Evolutionary conservation across 1,284 basidiomycete genomes (phyloP).

Genomic region (Cutaneotrichosporon dermatis): DNA sequence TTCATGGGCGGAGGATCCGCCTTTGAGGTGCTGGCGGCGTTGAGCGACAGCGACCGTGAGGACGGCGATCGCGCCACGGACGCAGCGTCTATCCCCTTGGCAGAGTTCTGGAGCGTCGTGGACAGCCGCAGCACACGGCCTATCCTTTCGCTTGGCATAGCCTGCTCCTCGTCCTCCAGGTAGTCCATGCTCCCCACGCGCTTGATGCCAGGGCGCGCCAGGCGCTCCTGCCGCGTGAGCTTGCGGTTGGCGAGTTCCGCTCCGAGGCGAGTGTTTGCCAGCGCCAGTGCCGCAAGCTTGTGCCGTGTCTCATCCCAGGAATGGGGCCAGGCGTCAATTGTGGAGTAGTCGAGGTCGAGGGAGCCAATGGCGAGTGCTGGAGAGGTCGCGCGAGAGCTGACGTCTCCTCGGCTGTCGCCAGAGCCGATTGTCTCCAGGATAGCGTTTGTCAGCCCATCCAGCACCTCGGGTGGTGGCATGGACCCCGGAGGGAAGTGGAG

Average conservation of each 20-base stretch:
- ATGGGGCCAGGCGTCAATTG: conserved; percentile 30
- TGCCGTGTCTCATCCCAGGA: conserved; percentile 37
- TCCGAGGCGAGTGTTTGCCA: conserved; percentile 35
- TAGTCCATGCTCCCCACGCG: conserved; percentile 7
- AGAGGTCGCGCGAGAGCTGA: background rate
- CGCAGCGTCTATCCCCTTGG: conserved; percentile 1
- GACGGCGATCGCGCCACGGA: background rate
- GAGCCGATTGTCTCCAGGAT: conserved; percentile 14
- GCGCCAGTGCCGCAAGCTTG: conserved; percentile 39
- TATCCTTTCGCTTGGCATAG: conserved; percentile 15
- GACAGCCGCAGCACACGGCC: conserved; percentile 32
- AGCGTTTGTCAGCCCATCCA: conserved; percentile 45
- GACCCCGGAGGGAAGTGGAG: conserved; percentile 42
- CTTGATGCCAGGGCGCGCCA: conserved; percentile 20
- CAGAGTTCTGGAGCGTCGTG: conserved; percentile 37
- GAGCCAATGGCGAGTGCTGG: background rate
- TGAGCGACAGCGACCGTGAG: background rate
- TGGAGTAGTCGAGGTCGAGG: background rate
- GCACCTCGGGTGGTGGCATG: conserved; percentile 36
- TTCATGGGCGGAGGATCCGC: no score
- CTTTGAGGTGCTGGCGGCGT: no score
- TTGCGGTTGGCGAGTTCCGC: conserved; percentile 25
- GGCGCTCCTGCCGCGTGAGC: conserved; percentile 26
- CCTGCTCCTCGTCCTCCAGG: conserved; percentile 19
- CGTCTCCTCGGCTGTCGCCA: background rate